These are phyloP conservation scores for Spatholobus suberectus DNA, from an alignment of 306 rosid genomes.

Conservation along the genomic window DNA sequence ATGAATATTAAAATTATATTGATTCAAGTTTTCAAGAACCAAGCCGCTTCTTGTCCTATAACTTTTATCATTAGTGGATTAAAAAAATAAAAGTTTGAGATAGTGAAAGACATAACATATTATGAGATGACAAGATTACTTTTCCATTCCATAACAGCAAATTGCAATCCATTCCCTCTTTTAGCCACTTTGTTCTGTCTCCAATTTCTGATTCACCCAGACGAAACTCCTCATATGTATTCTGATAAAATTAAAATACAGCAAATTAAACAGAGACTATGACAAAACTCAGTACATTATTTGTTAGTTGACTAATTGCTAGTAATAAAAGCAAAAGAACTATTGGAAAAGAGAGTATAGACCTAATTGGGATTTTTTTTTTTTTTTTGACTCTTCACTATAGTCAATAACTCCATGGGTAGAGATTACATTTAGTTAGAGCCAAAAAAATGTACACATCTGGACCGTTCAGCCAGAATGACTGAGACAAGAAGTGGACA, in stretches of 20 bases:
- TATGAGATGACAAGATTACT: slow-evolving; percentile 50
- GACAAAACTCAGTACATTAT: slow-evolving; percentile 27
- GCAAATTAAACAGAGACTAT: slow-evolving; percentile 25
- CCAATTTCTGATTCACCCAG: slow-evolving; percentile 71
- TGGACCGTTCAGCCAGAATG: no score
- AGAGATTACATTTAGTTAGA: neutral
- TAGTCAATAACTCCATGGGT: slow-evolving; percentile 10
- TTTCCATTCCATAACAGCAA: slow-evolving; percentile 91
- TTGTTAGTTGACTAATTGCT: slow-evolving; percentile 4
- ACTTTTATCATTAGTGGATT: neutral
- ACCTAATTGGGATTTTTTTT: neutral
- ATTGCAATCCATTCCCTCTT: slow-evolving; percentile 98
- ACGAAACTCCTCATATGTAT: slow-evolving; percentile 81
- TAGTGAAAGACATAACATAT: slow-evolving; percentile 13
- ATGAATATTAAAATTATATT: slow-evolving; percentile 3
- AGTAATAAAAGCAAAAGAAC: slow-evolving; percentile 31
- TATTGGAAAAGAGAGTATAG: slow-evolving; percentile 32
- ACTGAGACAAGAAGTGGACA: no score
- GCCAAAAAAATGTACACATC: slow-evolving; percentile 21
- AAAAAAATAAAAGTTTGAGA: slow-evolving; percentile 16
- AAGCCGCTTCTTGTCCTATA: slow-evolving; percentile 7
- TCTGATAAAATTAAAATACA: slow-evolving; percentile 52
- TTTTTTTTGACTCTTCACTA: slow-evolving; percentile 22
- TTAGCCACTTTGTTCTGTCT: slow-evolving; percentile 81
- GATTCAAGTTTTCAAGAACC: neutral